Conservation (phyloP, 2,329 filamentous ascomycete species). For the Penicillium glabrum region DNA sequence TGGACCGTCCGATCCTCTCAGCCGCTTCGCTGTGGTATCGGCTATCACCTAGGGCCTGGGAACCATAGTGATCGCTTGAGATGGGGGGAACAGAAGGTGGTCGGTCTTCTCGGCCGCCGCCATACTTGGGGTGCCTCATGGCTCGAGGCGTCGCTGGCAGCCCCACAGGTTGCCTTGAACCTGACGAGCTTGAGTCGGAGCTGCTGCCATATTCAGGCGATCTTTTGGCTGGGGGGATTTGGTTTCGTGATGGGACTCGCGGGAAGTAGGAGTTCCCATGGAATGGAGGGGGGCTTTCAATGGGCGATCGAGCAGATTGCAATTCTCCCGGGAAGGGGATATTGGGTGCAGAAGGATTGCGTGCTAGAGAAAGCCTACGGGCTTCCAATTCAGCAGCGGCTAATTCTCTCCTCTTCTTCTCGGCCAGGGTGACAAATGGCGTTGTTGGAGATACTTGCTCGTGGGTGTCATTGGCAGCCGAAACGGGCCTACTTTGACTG, state of each 20-base stretch:
- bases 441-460: constrained; percentile 22
- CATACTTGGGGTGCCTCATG: constrained; percentile 77
- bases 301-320: constrained; percentile 39
- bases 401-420: constrained; percentile 69
- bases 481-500: constrained; percentile 7
- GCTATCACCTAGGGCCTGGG: constrained; percentile 37
- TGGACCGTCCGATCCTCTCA: constrained; percentile 37
- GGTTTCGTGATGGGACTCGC: constrained; percentile 29
- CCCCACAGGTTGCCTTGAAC: constrained; percentile 61
- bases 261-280: constrained; percentile 33
- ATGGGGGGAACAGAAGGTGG: constrained; percentile 58
- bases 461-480: constrained; percentile 22
- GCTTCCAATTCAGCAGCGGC: constrained; percentile 86
- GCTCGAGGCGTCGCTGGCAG: constrained; percentile 89
- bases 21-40: constrained; percentile 37
- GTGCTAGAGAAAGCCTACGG: constrained; percentile 77
- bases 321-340: constrained; percentile 72
- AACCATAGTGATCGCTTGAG: constrained; percentile 45
- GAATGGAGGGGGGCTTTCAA: constrained; percentile 46
- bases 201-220: constrained; percentile 42
- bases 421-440: constrained; percentile 50
- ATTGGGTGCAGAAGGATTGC: constrained; percentile 73
- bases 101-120: constrained; percentile 43
- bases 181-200: constrained; percentile 41
- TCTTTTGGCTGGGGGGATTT: constrained; percentile 33